Evolutionary conservation across 129 eudicot genomes (phyloP).

Genomic region (Centrapalus pauciflorus): DNA sequence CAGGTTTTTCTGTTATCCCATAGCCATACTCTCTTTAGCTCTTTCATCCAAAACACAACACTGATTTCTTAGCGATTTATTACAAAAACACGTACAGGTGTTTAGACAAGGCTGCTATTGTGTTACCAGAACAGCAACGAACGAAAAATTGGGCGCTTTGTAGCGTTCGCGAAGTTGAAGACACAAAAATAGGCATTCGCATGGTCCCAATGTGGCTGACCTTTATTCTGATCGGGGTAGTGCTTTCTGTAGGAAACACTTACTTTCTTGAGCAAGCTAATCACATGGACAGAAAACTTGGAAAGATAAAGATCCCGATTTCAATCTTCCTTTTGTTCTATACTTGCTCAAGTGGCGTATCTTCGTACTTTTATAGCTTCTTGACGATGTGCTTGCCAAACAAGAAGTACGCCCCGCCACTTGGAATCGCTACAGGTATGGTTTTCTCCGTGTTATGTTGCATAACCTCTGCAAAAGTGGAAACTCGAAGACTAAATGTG

Average conservation of each 20-base stretch:
- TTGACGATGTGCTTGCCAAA: slow-evolving; percentile 3
- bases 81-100: slow-evolving; percentile 31
- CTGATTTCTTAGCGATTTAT: background rate
- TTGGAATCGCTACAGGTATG: slow-evolving; percentile 40
- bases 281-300: slow-evolving; percentile 23
- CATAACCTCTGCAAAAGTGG: slow-evolving; percentile 56
- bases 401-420: slow-evolving; percentile 24
- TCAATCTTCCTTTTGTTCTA: slow-evolving; percentile 15
- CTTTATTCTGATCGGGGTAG: slow-evolving; percentile 46
- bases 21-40: slow-evolving; percentile 1
- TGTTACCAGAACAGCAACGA: slow-evolving; percentile 21
- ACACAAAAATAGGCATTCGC: slow-evolving; percentile 47
- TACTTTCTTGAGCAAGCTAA: slow-evolving; percentile 24
- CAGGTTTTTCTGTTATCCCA: slow-evolving; percentile 47
- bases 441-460: slow-evolving; percentile 46
- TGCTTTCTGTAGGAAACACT: slow-evolving; percentile 52
- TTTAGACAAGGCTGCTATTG: slow-evolving; percentile 65
- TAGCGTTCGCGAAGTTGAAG: slow-evolving; percentile 53
- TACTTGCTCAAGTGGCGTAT: slow-evolving; percentile 5
- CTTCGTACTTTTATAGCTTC: slow-evolving; percentile 17
- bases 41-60: background rate
- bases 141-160: slow-evolving; percentile 53
- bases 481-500: slow-evolving; percentile 34
- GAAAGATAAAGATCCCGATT: slow-evolving; percentile 30
- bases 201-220: slow-evolving; percentile 70